Evolutionary conservation across 2,329 filamentous ascomycete species (phyloP).

Genomic region (Ascocoryne sarcoides): DNA sequence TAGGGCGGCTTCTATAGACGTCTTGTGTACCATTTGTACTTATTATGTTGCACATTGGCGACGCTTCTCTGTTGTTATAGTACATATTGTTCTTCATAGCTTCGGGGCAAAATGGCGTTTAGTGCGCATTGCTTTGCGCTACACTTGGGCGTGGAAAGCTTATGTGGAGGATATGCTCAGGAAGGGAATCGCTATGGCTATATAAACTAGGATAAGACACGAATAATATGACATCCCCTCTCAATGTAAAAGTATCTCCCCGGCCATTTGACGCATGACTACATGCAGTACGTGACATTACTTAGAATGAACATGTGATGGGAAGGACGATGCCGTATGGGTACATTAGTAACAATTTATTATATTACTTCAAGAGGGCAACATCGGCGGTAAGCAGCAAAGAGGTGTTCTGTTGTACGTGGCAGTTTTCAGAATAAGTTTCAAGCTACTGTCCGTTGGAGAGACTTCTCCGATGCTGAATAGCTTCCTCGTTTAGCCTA

Average conservation of each 20-base stretch:
- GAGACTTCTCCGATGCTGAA: conserved; percentile 7
- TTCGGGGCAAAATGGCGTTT: conserved; percentile 29
- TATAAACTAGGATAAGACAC: conserved; percentile 37
- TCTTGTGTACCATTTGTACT: conserved; percentile 24
- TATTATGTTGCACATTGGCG: conserved; percentile 28
- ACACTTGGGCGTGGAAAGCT: conserved; percentile 14
- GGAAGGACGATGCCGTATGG: conserved; percentile 3
- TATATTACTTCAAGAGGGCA: neutral
- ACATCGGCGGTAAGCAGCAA: too few relatives aligned
- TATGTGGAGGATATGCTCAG: conserved; percentile 23
- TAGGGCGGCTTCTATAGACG: conserved; percentile 27
- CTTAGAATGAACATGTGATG: conserved; percentile 7
- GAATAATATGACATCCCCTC: conserved; percentile 50
- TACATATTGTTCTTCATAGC: conserved; percentile 26
- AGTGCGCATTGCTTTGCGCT: conserved; percentile 23
- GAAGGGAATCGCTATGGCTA: conserved; percentile 24
- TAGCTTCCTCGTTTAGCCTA: conserved; percentile 5
- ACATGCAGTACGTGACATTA: too few relatives aligned
- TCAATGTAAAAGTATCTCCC: too few relatives aligned
- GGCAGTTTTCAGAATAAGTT: conserved; percentile 15
- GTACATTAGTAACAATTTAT: neutral
- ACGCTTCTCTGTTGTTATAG: conserved; percentile 29
- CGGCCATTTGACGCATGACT: too few relatives aligned
- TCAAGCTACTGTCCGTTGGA: conserved; percentile 8
- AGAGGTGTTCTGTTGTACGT: conserved; percentile 16